These are phyloP conservation scores for Termitomyces sp. DNA, from an alignment of 768 basidiomycete species.

Conservation along the genomic window DNA sequence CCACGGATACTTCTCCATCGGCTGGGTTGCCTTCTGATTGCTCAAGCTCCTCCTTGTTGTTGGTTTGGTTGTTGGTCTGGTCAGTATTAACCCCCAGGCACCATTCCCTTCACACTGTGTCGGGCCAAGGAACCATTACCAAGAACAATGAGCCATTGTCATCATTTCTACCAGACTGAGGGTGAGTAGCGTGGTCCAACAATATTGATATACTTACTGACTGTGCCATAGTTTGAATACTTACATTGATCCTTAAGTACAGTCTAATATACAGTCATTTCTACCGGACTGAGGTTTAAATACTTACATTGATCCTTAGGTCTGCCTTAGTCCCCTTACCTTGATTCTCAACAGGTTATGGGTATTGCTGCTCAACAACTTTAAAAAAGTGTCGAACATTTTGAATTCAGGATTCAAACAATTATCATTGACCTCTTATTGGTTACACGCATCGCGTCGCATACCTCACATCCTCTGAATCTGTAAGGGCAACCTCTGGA, in stretches of 20 bases:
- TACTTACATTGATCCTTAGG: background rate
- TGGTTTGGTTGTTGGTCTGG: too few species aligned
- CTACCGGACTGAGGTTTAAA: background rate
- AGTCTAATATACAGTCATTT: background rate
- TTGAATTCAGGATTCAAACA: background rate
- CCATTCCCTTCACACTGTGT: background rate
- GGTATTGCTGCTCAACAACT: too few species aligned
- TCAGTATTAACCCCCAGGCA: too few species aligned
- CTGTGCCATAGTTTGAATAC: background rate
- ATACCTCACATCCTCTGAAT: background rate
- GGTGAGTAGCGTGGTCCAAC: too few species aligned
- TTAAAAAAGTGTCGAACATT: background rate
- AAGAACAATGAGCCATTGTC: background rate
- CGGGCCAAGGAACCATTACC: too few species aligned
- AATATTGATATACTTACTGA: background rate
- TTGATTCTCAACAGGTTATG: background rate
- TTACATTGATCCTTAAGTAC: background rate
- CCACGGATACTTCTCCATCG: background rate
- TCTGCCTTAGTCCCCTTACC: background rate
- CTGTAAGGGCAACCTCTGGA: too few species aligned
- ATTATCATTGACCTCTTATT: background rate
- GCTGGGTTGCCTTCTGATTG: constrained; percentile 3
- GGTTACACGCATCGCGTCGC: background rate
- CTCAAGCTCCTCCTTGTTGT: background rate
- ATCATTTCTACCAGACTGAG: background rate